Evolutionary conservation across 2,329 filamentous ascomycete species (phyloP).

Genomic region (Colletotrichum sp.): DNA sequence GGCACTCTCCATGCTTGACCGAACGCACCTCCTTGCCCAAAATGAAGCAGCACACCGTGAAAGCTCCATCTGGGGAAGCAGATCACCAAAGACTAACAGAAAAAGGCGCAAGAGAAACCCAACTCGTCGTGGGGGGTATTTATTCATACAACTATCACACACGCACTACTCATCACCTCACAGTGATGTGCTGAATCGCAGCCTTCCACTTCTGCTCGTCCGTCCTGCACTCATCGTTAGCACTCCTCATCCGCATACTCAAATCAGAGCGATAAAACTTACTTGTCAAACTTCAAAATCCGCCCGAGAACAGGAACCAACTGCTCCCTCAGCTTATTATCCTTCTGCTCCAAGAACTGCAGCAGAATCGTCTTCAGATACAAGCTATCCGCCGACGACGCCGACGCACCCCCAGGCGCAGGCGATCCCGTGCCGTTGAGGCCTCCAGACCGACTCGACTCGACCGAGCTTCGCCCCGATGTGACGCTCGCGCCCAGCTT

Average conservation of each 20-base stretch:
- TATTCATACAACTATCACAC: constrained; percentile 5
- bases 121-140: not conserved
- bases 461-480: constrained; percentile 48
- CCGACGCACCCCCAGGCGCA: not conserved
- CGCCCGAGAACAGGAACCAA: constrained; percentile 79
- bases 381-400: constrained; percentile 50
- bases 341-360: constrained; percentile 82
- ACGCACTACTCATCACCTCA: constrained; percentile 27
- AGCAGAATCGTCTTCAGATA: constrained; percentile 84
- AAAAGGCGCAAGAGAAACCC: not conserved
- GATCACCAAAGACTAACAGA: fast-evolving
- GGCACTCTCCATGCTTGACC: not conserved
- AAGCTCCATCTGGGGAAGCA: not conserved
- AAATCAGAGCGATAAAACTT: constrained; percentile 38
- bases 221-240: constrained; percentile 34
- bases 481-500: constrained; percentile 39
- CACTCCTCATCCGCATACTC: not conserved
- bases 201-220: constrained; percentile 90
- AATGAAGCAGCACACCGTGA: not conserved
- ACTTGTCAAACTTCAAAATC: constrained; percentile 79
- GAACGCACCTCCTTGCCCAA: not conserved
- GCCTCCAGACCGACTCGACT: constrained; percentile 48
- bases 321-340: constrained; percentile 76
- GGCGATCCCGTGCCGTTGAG: constrained; percentile 34
- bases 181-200: constrained; percentile 65